These are phyloP conservation scores for Tillandsia fasciculata DNA, from an alignment of 176 grass and related monocot species.

Conservation along the genomic window DNA sequence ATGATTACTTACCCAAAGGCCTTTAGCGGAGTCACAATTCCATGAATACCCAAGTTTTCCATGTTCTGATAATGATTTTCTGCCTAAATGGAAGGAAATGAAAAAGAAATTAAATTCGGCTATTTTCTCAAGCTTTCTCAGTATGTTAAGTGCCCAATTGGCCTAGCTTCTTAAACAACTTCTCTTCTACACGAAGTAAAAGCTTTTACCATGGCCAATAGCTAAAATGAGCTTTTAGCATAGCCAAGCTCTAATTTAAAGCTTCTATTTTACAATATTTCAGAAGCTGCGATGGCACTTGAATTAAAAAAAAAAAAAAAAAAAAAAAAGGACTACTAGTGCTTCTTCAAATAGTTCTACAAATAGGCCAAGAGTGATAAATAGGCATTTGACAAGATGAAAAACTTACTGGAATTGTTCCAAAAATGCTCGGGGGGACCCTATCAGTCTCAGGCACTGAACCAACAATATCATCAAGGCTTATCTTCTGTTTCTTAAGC, in stretches of 20 bases:
- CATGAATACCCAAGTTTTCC: slow-evolving; percentile 47
- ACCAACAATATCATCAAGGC: slow-evolving; percentile 56
- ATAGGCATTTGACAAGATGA: not conserved
- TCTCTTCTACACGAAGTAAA: too few relatives aligned
- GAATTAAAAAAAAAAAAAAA: too few relatives aligned
- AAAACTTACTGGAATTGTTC: slow-evolving; percentile 49
- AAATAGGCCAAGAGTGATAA: too few relatives aligned
- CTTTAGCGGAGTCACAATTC: slow-evolving; percentile 71
- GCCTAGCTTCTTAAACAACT: too few relatives aligned
- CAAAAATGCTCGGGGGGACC: slow-evolving; percentile 44
- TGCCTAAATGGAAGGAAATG: slow-evolving; percentile 23
- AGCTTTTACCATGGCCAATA: too few relatives aligned
- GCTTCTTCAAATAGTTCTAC: too few relatives aligned
- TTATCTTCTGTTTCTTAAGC: slow-evolving; percentile 75
- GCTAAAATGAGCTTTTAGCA: too few relatives aligned
- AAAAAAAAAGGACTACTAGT: too few relatives aligned
- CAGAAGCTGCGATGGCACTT: too few relatives aligned
- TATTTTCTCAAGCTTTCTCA: not conserved
- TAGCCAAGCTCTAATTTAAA: too few relatives aligned
- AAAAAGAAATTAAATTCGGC: slow-evolving; percentile 2
- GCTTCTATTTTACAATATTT: too few relatives aligned
- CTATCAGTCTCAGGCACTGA: slow-evolving; percentile 66
- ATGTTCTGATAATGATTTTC: slow-evolving; percentile 27
- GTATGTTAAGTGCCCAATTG: too few relatives aligned
- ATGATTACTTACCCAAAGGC: slow-evolving; percentile 73